Evolutionary conservation across 352 stramenopile genomes (phyloP).

Genomic region (Pythium myriotylum): DNA sequence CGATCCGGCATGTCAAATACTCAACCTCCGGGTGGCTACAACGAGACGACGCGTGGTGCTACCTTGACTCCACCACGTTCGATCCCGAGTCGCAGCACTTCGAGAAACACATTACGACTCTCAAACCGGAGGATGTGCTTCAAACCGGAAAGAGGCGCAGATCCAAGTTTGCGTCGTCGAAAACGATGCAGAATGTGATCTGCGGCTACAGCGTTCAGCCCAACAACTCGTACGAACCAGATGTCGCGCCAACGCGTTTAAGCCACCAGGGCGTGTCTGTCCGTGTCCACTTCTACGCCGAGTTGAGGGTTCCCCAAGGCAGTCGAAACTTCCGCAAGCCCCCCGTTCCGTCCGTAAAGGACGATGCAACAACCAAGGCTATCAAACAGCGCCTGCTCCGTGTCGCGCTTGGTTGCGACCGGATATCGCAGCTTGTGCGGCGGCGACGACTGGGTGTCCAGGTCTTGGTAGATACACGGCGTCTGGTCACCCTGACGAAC

Average conservation of each 20-base stretch:
- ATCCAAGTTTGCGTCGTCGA: neutral
- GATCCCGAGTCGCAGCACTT: neutral
- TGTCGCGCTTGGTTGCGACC: slow-evolving; percentile 13
- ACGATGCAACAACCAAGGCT: neutral
- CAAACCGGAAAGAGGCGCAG: neutral
- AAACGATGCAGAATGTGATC: slow-evolving; percentile 9
- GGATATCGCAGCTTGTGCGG: slow-evolving; percentile 48
- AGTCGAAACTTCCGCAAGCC: neutral
- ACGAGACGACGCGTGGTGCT: slow-evolving; percentile 25
- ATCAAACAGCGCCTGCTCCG: slow-evolving; percentile 11
- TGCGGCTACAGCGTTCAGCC: slow-evolving; percentile 7
- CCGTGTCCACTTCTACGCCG: slow-evolving; percentile 24
- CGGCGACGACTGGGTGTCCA: slow-evolving; percentile 61
- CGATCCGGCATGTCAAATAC: slow-evolving; percentile 18
- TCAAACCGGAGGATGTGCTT: slow-evolving; percentile 8
- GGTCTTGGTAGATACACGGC: slow-evolving; percentile 38
- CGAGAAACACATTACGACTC: slow-evolving; percentile 18
- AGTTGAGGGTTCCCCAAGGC: neutral
- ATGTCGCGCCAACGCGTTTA: neutral
- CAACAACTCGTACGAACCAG: neutral
- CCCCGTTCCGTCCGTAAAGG: neutral
- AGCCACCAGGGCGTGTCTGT: neutral
- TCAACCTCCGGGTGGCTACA: slow-evolving; percentile 2
- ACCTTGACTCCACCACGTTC: slow-evolving; percentile 9
- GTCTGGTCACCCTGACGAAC: slow-evolving; percentile 46